Base-by-base conservation (phyloP, 345 rosid genomes). In the Melaleuca alternifolia region DNA sequence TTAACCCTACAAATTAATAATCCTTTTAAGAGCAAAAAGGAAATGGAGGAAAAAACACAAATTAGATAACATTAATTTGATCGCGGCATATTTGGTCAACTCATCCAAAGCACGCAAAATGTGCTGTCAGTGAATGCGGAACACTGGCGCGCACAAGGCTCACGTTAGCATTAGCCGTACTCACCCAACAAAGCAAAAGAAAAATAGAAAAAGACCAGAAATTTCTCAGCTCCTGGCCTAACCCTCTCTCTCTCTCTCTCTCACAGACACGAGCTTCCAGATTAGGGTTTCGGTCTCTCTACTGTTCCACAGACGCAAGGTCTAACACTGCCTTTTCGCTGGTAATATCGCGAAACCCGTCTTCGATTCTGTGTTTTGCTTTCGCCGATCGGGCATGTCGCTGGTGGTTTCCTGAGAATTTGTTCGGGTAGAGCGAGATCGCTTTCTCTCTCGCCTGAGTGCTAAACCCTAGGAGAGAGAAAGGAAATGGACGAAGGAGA, bases 401-500 rank as follows among this genome's bases (percentile, higher is more conserved):
- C 79, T 21, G 24, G 48, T 41, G 24, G 23, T 16, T 5, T 1
- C 12, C 10, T 71, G 79, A 71, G 79, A 9, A 18, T 71, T 21
- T 37, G 48, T 71, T 33, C 79, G 79, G 79, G 79, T 4, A 21
- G 79, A 16, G 79, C 46, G 79, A 10, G 79, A 71, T 71, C 48
- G 79, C 10, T 65, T 65, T 16, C 3, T 65, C 20, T 21, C 48
- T 71, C 44, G 79, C 26, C 50, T 41, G 54, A 51, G 16, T 23
- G 54, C 46, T 21, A 85, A 85, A 85, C 86, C 82, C 86, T 61
- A 85, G 86, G 79, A 87, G 65, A 26, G 62, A 62, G 82, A 83
- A 61, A 23, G 61, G 24, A 85, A 90, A 89, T 92, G 92, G 93
- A 93, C 4, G 93, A 89, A 54, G 92, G 83, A 33, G 87, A 85